Evolutionary conservation across 2,329 filamentous ascomycete species (phyloP), one percentile per base, ranked within the genome.

Genomic region (Rhynchosporium secalis): DNA sequence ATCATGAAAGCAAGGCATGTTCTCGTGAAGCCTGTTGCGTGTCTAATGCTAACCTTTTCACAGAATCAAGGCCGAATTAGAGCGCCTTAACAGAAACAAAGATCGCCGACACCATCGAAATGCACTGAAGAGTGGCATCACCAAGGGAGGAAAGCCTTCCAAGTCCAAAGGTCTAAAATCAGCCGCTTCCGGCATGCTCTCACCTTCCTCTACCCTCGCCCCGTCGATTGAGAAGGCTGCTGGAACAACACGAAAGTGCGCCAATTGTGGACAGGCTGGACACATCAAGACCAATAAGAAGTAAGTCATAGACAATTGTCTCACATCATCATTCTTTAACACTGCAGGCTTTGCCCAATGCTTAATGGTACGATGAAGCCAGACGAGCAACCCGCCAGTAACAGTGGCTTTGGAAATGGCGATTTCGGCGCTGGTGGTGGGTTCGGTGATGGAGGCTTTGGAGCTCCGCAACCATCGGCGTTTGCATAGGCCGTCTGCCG

Each of bases 261-360:
- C 95, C 69, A 98, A 97, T 76, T 99, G 95, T 78, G 95, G 95
- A 56, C 90, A 95, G 76, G 90, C 96, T 60, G 95, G 95, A 38
- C 95, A 99, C 74, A 99, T 99, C 81, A 97, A 97, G 78, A 98
- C 94, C 54, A 98, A 98, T 81, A 96, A 97, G 80, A 98, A 97
- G 92, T 95, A 85, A 47, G 47, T 31, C 8, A 45, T 26, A 29
- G 40, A 28, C 48, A n/a, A 13, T 55, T 57, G 12, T 33, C 33
- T 43, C 41, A 12, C 10, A 4, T 20, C 59, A 56, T 43, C 61
- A 58, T 58, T 59, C 60, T 47, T 13, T 51, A 63, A 69, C 67
- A 66, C 71, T 66, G 74, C 82, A 92, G 88, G 75, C 83, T 93
- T 71, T 96, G 91, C 75, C 91, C 91, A 54, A 81, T 95, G 75